Base-by-base conservation (phyloP, 2,329 filamentous ascomycete genomes). In the Fusarium buharicum region DNA sequence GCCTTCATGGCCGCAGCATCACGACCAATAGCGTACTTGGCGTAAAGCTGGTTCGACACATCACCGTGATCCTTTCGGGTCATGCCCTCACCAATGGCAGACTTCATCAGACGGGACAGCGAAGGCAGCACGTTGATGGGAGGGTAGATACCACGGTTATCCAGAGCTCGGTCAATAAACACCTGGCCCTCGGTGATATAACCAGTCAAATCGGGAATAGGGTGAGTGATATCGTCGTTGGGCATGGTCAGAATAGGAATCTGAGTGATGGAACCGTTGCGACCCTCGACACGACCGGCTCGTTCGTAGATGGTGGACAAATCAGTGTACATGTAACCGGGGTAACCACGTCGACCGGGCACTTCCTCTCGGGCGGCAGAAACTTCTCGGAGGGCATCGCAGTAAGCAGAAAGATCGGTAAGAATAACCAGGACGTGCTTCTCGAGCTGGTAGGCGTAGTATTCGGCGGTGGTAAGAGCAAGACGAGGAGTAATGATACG, bases 291-390 rank as follows among this genome's bases (percentile, higher is more conserved):
- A 90, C 95, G 95, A 74, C 95, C 95, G 70, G 95, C 95, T 82
- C 95, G 93, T 82, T 99, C 95, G 84, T 99, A 99, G 73, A 99
- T 97, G 75, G 95, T 99, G 58, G 95, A 97, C 88, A 99, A 91
- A 87, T 99, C 96, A 70, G 95, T 99, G 85, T 99, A 99, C 95
- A 99, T 99, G 86, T 99, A 99, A 91, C 95, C 95, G 50, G 95
- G 95, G 83, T 95, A 99, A 86, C 95, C 95, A 88, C 95, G 94
- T 78, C 95, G 94, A 85, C 95, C 95, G 36, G 95, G 95, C 38
- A 99, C 95, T 88, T 99, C 95, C 85, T 99, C 95, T 82, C 95
- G 88, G 49, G 95, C 95, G 50, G 95, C 94, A 13, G 95, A 99
- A 46, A 99, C 95, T 81, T 99, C 95, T 86, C 95, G 95, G 67